A percentile compares a stretch with the other conserved stretches of the same genome.
These are phyloP conservation scores for Alternaria gaisen DNA, from an alignment of 2,329 filamentous ascomycete species.

Conservation along the genomic window DNA sequence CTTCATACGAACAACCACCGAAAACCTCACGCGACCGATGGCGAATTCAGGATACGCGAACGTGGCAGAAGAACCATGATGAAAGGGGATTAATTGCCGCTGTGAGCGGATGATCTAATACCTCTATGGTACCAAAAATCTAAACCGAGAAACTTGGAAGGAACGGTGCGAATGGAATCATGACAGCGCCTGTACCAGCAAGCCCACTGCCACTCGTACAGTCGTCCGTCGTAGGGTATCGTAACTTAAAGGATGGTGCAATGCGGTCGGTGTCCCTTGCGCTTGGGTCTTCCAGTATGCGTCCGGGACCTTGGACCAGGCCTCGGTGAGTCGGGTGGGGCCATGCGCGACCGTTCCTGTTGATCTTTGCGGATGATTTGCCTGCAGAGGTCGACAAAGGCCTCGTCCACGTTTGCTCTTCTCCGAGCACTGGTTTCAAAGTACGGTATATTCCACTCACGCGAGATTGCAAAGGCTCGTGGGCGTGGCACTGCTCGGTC, in stretches of 20 bases:
- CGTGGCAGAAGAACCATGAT: background rate
- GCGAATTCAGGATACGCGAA: conserved; percentile 14
- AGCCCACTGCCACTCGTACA: conserved; percentile 26
- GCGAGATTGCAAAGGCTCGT: conserved; percentile 83
- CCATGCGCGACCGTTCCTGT: conserved; percentile 39
- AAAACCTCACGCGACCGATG: conserved; percentile 6
- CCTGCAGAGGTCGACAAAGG: conserved; percentile 83
- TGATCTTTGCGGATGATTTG: conserved; percentile 83
- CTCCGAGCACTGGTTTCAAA: conserved; percentile 89
- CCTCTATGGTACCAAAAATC: conserved; percentile 27
- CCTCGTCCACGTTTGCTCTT: conserved; percentile 87
- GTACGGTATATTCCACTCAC: conserved; percentile 87
- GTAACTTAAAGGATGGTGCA: conserved; percentile 40
- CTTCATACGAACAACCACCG: background rate
- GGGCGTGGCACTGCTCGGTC: conserved; percentile 80
- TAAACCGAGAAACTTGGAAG: conserved; percentile 14
- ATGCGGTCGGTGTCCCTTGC: conserved; percentile 32
- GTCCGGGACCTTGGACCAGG: conserved; percentile 20
- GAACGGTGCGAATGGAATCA: conserved; percentile 13
- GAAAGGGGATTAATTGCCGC: conserved; percentile 28
- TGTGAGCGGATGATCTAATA: conserved; percentile 32
- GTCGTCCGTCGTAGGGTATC: conserved; percentile 32
- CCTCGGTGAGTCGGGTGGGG: conserved; percentile 26
- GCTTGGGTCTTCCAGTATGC: conserved; percentile 16
- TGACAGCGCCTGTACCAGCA: conserved; percentile 36